A percentile compares a stretch with the other conserved stretches of the same genome.
Conservation (phyloP, 2,329 filamentous ascomycete species). For the Venturia aucupariae region DNA sequence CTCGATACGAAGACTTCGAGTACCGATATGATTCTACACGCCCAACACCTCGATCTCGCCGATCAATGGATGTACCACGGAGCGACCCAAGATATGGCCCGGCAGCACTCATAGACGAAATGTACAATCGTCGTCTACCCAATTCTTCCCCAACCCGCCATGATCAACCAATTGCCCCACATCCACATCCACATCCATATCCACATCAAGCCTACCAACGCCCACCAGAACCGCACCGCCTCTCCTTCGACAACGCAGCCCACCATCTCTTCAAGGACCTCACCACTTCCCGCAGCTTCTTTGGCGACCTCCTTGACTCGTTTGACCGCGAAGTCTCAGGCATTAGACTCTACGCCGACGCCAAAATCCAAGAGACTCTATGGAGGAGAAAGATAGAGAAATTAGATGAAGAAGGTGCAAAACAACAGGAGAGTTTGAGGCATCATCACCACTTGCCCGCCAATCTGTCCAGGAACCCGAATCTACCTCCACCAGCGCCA, state of each 20-base stretch:
- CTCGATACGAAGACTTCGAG: not conserved
- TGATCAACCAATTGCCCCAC: not conserved
- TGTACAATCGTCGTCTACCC: not conserved
- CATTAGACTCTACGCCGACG: not conserved
- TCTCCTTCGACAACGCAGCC: not conserved
- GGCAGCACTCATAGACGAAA: not conserved
- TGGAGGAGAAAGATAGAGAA: not conserved
- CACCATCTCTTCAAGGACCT: not conserved
- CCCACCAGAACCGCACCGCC: not conserved
- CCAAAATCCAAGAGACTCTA: not conserved
- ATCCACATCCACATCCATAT: not conserved
- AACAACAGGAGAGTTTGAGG: not conserved
- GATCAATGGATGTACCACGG: not conserved
- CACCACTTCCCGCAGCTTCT: not conserved
- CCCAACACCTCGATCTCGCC: not conserved
- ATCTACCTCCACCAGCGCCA: not conserved
- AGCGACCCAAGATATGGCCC: slow-evolving; percentile 4
- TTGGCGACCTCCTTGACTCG: not conserved
- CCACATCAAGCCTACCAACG: not conserved
- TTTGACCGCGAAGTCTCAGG: not conserved
- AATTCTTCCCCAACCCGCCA: not conserved
- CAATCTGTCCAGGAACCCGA: too few relatives aligned
- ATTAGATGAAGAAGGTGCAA: not conserved
- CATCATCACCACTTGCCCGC: not conserved
- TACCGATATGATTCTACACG: not conserved